These are phyloP conservation scores for Penicillium verhagenii DNA, from an alignment of 495 filamentous ascomycete species.

Conservation along the genomic window DNA sequence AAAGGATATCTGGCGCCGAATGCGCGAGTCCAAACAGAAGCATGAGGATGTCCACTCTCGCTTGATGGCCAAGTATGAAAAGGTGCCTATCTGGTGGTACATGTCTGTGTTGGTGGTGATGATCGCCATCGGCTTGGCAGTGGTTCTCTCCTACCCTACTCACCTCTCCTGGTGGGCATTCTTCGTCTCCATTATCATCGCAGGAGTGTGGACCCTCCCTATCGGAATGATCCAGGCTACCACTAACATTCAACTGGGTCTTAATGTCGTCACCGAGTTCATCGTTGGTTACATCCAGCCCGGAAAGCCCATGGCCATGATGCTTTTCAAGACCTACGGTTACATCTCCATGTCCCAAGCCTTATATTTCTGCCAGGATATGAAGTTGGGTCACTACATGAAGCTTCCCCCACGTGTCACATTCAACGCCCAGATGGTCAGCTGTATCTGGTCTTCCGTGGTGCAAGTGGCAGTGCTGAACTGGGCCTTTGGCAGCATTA, in stretches of 20 bases:
- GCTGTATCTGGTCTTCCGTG: constrained; percentile 55
- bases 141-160: constrained; percentile 51
- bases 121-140: constrained; percentile 52
- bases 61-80: constrained; percentile 58
- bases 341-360: constrained; percentile 59
- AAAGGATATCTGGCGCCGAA: constrained; percentile 52
- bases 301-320: constrained; percentile 60
- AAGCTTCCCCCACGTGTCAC: constrained; percentile 62
- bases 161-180: constrained; percentile 53
- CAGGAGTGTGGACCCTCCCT: constrained; percentile 52
- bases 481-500: constrained; percentile 56
- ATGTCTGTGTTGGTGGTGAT: constrained; percentile 43
- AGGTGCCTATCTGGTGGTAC: constrained; percentile 67
- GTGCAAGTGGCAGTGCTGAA: constrained; percentile 62
- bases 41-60: constrained; percentile 66
- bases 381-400: constrained; percentile 63
- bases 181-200: constrained; percentile 51
- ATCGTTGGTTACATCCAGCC: constrained; percentile 65
- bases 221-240: constrained; percentile 54
- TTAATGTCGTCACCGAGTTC: constrained; percentile 63
- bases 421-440: constrained; percentile 56
- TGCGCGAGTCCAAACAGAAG: constrained; percentile 48
- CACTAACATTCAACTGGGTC: constrained; percentile 52
- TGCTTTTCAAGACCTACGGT: constrained; percentile 64
- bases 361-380: constrained; percentile 50